Evolutionary conservation across 192 early-diverging fungal genomes (phyloP), one percentile per base, ranked within the genome.

Genomic region (Mortierella alpina): DNA sequence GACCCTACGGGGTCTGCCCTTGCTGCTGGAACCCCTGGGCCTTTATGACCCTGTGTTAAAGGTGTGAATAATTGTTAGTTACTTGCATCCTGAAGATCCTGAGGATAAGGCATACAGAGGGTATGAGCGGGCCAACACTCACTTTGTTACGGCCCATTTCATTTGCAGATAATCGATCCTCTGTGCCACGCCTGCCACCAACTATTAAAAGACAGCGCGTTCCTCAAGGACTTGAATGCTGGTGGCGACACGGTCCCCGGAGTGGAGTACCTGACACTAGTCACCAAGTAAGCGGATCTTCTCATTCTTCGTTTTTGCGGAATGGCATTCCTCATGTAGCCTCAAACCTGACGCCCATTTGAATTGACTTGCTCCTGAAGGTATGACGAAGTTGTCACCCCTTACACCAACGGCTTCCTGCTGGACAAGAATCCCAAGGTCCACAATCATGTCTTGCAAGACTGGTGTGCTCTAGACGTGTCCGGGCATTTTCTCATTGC

Each of bases 221-320:
- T 68, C 66, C 23, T 68, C 52, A n/a, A 59, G 14, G 55, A 46
- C 23, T 7, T 68, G 18, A 56, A 57, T 23, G 23, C 54, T 7
- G 66, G 55, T 4, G 63, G 63, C 15, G 66, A 68, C 45, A 59
- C 66, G 4, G 55, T 68, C 45, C 66, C 66, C 6, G 55, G 55
- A 46, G 66, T 68, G 5, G 54, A 68, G 45, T 68, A 68, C 45
- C 66, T 58, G 41, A 46, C 58, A 20, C 45, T 68, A 4, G 66
- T 17, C 45, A 47, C 66, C 1, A 68, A 47, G 12, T 49, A 31
- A 31, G 31, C 1, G 31, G 31, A 31, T 31, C 31, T 31, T 31
- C 31, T 31, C 31, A 15, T 15, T 41, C 23, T 15, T 23, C 10
- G 54, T 56, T 23, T 23, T 23, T 12, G 10, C 10, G 7, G 10